Evolutionary conservation across 2,329 filamentous ascomycete species (phyloP).

Genomic region (Sporothrix sp.): DNA sequence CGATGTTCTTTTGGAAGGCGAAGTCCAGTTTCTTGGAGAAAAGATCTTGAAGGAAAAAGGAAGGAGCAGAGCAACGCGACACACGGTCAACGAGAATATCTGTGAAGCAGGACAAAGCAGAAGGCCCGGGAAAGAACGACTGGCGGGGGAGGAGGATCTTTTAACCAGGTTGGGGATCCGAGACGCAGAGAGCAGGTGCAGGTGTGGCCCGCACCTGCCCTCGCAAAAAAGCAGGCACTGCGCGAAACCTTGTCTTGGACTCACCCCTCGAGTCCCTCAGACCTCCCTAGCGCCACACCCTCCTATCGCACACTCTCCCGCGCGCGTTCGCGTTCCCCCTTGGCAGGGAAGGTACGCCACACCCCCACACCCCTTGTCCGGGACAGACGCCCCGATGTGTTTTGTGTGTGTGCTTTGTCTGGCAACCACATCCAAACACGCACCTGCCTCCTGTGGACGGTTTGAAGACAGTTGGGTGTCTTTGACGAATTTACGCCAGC

Average conservation of each 20-base stretch:
- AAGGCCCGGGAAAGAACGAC: background rate
- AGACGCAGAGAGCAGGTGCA: background rate
- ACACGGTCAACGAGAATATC: background rate
- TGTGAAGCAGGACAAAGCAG: background rate
- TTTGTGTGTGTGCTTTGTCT: background rate
- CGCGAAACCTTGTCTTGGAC: background rate
- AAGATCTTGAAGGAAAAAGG: background rate
- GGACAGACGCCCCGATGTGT: background rate
- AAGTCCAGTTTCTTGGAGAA: background rate
- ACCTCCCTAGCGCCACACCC: background rate
- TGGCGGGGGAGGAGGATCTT: constrained; percentile 3
- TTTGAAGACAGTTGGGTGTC: too few relatives aligned
- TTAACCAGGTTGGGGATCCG: constrained; percentile 4
- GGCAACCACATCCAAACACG: background rate
- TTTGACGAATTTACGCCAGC: too few relatives aligned
- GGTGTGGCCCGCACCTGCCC: background rate
- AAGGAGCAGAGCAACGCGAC: background rate
- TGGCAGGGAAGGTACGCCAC: constrained; percentile 2
- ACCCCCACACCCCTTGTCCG: background rate
- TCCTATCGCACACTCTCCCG: background rate
- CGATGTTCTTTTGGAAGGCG: background rate
- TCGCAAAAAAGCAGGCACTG: too few relatives aligned
- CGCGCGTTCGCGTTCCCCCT: constrained; percentile 1
- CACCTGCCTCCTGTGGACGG: background rate
- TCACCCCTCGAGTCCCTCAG: background rate